These are phyloP conservation scores for Phialophora tarda DNA, from an alignment of 2,329 filamentous ascomycete species.

Conservation along the genomic window DNA sequence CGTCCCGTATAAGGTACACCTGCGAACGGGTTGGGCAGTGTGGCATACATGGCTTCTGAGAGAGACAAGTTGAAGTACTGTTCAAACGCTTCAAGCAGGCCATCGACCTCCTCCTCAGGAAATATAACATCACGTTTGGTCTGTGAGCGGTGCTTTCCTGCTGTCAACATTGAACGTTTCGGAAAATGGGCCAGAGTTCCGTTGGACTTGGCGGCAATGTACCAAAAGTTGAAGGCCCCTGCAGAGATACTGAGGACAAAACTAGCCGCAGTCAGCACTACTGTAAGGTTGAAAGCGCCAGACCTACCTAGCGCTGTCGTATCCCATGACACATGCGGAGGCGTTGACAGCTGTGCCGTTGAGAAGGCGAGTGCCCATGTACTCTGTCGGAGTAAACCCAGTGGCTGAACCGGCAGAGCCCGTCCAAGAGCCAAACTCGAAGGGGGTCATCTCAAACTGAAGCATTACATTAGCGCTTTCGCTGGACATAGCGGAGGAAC, in stretches of 20 bases:
- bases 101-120: background rate
- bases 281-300: background rate
- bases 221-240: constrained; percentile 22
- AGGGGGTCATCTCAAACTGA: constrained; percentile 46
- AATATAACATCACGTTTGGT: constrained; percentile 2
- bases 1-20: background rate
- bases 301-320: background rate
- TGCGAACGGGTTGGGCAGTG: constrained; percentile 30
- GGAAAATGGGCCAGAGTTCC: constrained; percentile 19
- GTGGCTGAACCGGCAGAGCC: constrained; percentile 41
- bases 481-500: background rate
- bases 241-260: constrained; percentile 19
- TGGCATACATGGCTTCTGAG: constrained; percentile 10
- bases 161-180: constrained; percentile 10
- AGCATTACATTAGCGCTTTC: background rate
- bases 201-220: constrained; percentile 22
- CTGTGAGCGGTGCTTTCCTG: background rate
- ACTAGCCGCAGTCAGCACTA: constrained; percentile 2
- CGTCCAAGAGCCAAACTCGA: constrained; percentile 48
- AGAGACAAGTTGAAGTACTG: constrained; percentile 18
- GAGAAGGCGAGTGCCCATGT: background rate
- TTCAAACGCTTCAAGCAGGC: constrained; percentile 7
- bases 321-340: background rate
- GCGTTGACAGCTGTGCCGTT: background rate
- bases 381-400: constrained; percentile 28